Conservation (phyloP, 2,329 filamentous ascomycete genomes). For the Stagonosporopsis rhizophila region DNA sequence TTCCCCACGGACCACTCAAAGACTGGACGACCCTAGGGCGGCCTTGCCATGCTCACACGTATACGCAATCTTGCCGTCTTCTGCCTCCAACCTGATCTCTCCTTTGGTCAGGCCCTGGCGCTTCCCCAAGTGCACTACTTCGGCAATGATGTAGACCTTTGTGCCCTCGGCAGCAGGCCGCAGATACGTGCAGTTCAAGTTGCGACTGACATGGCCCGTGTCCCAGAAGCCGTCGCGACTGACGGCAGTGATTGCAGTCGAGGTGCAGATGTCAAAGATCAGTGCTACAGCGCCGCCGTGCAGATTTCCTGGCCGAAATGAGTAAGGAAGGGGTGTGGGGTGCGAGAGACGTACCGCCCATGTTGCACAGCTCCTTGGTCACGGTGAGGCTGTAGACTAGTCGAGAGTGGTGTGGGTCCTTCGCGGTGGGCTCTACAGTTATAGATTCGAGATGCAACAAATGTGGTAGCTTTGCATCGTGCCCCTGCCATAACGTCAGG, state of each 20-base stretch:
- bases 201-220: conserved; percentile 49
- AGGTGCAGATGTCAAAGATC: conserved; percentile 63
- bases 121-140: conserved; percentile 55
- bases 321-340: neutral
- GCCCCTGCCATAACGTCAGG: conserved; percentile 32
- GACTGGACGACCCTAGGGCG: conserved; percentile 27
- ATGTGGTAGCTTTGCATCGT: conserved; percentile 40
- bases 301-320: conserved; percentile 44
- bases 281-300: conserved; percentile 63
- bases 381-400: conserved; percentile 56
- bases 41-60: conserved; percentile 51
- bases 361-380: conserved; percentile 55
- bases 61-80: conserved; percentile 50
- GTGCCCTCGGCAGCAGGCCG: conserved; percentile 52
- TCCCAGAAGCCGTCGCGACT: conserved; percentile 52
- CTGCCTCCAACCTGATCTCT: conserved; percentile 46
- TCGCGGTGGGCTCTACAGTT: conserved; percentile 34
- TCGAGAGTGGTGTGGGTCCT: conserved; percentile 43
- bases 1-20: conserved; percentile 18
- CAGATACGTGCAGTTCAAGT: conserved; percentile 56
- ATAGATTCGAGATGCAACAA: conserved; percentile 47
- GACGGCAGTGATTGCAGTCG: conserved; percentile 45
- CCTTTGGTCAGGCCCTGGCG: conserved; percentile 50
- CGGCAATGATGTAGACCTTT: conserved; percentile 52
- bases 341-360: conserved; percentile 15